Evolutionary conservation across 176 grass and related monocot genomes (phyloP), one percentile per base, ranked within the genome.

Genomic region (Thalia dealbata): DNA sequence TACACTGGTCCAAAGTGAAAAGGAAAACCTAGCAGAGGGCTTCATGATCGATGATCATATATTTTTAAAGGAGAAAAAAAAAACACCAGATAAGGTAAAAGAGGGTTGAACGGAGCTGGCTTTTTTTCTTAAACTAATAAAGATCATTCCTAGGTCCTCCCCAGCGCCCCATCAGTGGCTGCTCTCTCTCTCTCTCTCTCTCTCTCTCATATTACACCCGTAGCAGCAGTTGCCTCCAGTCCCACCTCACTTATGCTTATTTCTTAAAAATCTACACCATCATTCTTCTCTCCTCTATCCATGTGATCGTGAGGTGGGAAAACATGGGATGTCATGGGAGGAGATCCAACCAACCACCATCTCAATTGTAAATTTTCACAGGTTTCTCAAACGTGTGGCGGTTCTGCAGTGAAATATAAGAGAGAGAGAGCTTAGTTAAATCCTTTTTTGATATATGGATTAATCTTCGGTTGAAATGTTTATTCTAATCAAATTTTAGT

Each of bases 301-400:
- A 22, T 43, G 65, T 30, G 5, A 18, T 22, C 2, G 35, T n/a
- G 19, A 68, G 65, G 35, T 23, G 35, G 42, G n/a, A n/a, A 30
- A 43, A 18, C 65, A 68, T 44, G 61, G 61, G 16, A 68, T 43
- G 1, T n/a, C 9, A 21, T 68, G 30, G 70, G 48, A 52, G 50
- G 48, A 72, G 43, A 27, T 52, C 27, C 16, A 4, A 27, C 10
- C 22, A 50, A 10, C 63, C n/a, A n/a, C n/a, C n/a, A n/a, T 56
- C 71, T 77, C 70, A 88, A 78, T 92, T 92, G 78, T 79, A 88
- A 71, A 92, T 92, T 79, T 84, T 92, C 62, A 92, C 86, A n/a
- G 86, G 72, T 69, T 84, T 92, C 81, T 92, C 89, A 67, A 88
- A 81, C 45, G 86, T 79, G 75, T 88, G 86, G 29, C 89, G 89